phyloP scores from a whole-genome alignment of 768 basidiomycete species.

The Kwoniella newhampshirensis region DNA sequence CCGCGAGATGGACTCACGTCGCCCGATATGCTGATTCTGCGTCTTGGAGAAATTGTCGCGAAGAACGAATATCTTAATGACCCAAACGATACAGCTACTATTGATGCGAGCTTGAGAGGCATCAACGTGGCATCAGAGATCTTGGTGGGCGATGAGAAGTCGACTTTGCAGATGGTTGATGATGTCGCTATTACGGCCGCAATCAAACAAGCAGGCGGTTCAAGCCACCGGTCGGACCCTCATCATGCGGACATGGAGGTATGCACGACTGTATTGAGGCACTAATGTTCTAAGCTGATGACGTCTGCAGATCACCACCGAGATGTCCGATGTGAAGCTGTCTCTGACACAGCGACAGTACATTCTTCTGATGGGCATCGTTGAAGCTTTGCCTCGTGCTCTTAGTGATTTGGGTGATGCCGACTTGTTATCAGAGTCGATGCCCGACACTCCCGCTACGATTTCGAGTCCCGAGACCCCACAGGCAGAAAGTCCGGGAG shows the following conservation, averaged over 20 bases:
- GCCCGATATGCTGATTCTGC: slow-evolving; percentile 70
- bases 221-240: slow-evolving; percentile 60
- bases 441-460: slow-evolving; percentile 28
- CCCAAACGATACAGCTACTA: slow-evolving; percentile 61
- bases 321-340: slow-evolving; percentile 46
- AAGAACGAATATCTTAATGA: slow-evolving; percentile 65
- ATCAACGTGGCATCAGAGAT: slow-evolving; percentile 78
- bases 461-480: slow-evolving; percentile 18
- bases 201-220: slow-evolving; percentile 63
- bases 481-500: slow-evolving; percentile 3
- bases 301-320: slow-evolving; percentile 27
- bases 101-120: slow-evolving; percentile 73
- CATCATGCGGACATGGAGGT: slow-evolving; percentile 76
- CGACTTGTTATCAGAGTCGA: slow-evolving; percentile 42
- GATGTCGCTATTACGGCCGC: slow-evolving; percentile 75
- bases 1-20: slow-evolving; percentile 65
- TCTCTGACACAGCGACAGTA: slow-evolving; percentile 41
- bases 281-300: slow-evolving; percentile 13
- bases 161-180: slow-evolving; percentile 81
- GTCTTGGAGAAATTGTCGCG: slow-evolving; percentile 84
- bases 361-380: slow-evolving; percentile 36
- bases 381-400: slow-evolving; percentile 60
- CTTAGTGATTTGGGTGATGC: slow-evolving; percentile 55
- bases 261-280: slow-evolving; percentile 23
- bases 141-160: slow-evolving; percentile 57